Percentiles rank a stretch among this genome's conserved stretches.
phyloP scores from a whole-genome alignment of 192 early-diverging fungal species.

The Coemansia sp. region DNA sequence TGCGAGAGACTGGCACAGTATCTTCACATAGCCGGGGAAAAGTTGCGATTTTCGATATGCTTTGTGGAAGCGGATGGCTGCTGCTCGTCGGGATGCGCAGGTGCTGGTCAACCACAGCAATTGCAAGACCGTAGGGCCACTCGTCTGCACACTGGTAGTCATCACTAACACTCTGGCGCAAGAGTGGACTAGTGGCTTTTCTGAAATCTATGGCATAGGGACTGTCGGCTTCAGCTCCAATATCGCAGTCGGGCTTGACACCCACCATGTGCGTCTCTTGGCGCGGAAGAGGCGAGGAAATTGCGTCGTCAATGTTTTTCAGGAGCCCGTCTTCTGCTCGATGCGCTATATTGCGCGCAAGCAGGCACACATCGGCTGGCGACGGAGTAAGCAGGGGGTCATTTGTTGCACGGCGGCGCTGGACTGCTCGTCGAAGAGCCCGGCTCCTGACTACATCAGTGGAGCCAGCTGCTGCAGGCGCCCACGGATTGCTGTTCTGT shows the following conservation, averaged over 20 bases:
- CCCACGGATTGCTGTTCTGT: slow-evolving; percentile 23
- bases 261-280: slow-evolving; percentile 33
- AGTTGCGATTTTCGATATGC: slow-evolving; percentile 4
- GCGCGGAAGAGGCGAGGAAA: slow-evolving; percentile 43
- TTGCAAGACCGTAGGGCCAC: slow-evolving; percentile 5
- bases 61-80: neutral
- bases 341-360: slow-evolving; percentile 16
- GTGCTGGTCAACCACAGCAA: neutral
- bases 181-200: neutral
- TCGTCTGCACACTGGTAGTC: neutral
- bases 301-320: slow-evolving; percentile 40
- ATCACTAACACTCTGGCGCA: neutral
- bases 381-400: slow-evolving; percentile 48
- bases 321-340: slow-evolving; percentile 23
- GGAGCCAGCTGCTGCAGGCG: neutral
- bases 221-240: neutral
- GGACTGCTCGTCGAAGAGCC: slow-evolving; percentile 17
- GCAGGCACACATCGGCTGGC: slow-evolving; percentile 7
- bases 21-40: slow-evolving; percentile 15
- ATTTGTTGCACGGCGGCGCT: slow-evolving; percentile 18
- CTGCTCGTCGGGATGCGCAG: neutral
- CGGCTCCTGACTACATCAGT: neutral
- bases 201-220: neutral
- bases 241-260: slow-evolving; percentile 30
- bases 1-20: slow-evolving; percentile 7